A percentile compares a stretch with the other conserved stretches of the same genome.
Evolutionary conservation across 2,329 filamentous ascomycete species (phyloP).

Genomic region (Trichophyton equinum): DNA sequence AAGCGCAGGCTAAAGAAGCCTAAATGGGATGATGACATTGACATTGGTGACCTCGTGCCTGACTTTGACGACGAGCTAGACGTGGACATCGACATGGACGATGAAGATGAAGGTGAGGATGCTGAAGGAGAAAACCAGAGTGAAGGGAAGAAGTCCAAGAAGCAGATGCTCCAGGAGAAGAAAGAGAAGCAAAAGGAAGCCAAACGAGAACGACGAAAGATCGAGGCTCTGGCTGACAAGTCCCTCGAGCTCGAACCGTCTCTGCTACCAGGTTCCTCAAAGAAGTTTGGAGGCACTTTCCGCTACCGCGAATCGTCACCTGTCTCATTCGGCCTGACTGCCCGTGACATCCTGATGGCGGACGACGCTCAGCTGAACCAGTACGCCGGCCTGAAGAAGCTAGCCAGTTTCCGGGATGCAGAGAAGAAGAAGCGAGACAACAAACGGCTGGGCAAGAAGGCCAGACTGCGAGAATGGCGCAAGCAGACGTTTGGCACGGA

Average conservation of each 20-base stretch:
- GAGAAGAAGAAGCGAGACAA: constrained; percentile 83
- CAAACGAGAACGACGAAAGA: constrained; percentile 67
- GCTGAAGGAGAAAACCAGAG: constrained; percentile 25
- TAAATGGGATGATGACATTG: constrained; percentile 92
- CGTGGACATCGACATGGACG: constrained; percentile 45
- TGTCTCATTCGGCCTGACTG: constrained; percentile 74
- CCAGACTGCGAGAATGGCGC: constrained; percentile 74
- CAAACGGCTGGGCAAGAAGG: constrained; percentile 87
- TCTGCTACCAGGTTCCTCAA: constrained; percentile 42
- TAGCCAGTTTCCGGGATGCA: constrained; percentile 74
- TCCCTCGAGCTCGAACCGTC: constrained; percentile 62
- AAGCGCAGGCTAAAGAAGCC: constrained; percentile 64
- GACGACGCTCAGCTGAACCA: constrained; percentile 77
- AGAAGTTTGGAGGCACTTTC: constrained; percentile 49
- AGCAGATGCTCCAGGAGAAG: constrained; percentile 38
- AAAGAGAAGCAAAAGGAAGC: constrained; percentile 54
- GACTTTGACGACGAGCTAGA: constrained; percentile 63
- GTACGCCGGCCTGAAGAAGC: constrained; percentile 87
- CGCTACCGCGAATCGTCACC: constrained; percentile 92
- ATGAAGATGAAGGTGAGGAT: constrained; percentile 36
- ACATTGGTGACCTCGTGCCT: constrained; percentile 82
- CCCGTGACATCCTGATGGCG: constrained; percentile 82
- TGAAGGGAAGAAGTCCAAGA: constrained; percentile 28
- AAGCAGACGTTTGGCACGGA: constrained; percentile 53
- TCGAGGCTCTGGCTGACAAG: constrained; percentile 75